Conservation (phyloP, 2,329 filamentous ascomycete species). For the Cladorrhinum sp. region DNA sequence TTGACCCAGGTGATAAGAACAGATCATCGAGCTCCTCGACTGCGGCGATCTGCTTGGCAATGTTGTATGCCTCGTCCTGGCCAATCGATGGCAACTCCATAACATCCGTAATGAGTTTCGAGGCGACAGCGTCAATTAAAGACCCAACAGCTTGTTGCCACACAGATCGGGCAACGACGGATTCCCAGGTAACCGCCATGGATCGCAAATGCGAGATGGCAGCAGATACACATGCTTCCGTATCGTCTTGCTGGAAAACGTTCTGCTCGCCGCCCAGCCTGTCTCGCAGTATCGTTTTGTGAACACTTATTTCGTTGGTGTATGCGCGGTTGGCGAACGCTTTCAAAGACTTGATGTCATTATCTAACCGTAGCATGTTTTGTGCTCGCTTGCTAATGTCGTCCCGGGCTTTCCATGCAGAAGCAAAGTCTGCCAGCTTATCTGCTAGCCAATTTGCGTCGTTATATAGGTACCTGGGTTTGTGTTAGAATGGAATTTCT, state of each 20-base stretch:
- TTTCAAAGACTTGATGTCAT: conserved; percentile 57
- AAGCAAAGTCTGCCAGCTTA: conserved; percentile 47
- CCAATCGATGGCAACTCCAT: conserved; percentile 60
- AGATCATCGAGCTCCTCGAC: conserved; percentile 59
- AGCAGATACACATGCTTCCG: conserved; percentile 50
- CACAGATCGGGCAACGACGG: conserved; percentile 57
- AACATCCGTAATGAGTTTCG: conserved; percentile 60
- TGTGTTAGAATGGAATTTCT: conserved; percentile 22
- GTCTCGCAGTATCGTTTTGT: conserved; percentile 60
- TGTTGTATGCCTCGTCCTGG: conserved; percentile 62
- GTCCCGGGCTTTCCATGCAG: conserved; percentile 51
- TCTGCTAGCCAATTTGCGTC: conserved; percentile 64
- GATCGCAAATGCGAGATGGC: conserved; percentile 52
- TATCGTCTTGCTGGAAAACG: conserved; percentile 56
- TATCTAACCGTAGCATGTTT: conserved; percentile 56
- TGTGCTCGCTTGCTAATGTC: conserved; percentile 51
- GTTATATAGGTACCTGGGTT: conserved; percentile 61
- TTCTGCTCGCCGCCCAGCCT: conserved; percentile 60
- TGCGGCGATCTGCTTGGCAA: conserved; percentile 56
- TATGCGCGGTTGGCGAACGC: conserved; percentile 62
- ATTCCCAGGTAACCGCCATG: conserved; percentile 55
- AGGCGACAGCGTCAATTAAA: conserved; percentile 55
- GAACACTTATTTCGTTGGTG: conserved; percentile 57
- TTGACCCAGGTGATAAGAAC: conserved; percentile 47
- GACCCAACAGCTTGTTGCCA: conserved; percentile 63